phyloP scores from a whole-genome alignment of 371 early-diverging fungal species.

The Phascolomyces articulosus region DNA sequence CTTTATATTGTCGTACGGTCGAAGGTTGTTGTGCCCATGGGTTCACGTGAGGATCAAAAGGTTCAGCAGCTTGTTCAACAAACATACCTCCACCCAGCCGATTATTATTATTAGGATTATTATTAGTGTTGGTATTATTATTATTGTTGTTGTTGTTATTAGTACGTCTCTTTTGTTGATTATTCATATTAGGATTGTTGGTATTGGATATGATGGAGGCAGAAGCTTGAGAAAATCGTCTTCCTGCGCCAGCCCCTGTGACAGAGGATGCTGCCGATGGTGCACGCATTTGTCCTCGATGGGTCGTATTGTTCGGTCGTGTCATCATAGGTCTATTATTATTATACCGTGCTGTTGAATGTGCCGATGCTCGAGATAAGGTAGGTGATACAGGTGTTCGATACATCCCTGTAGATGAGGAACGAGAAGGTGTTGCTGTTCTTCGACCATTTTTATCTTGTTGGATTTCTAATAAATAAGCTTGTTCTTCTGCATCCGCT shows the following conservation, averaged over 20 bases:
- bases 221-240: conserved; percentile 12
- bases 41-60: conserved; percentile 36
- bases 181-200: neutral
- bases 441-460: conserved; percentile 2
- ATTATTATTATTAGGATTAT: neutral
- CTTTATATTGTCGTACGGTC: conserved; percentile 14
- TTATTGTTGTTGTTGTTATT: neutral
- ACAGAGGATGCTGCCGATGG: conserved; percentile 32
- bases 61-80: conserved; percentile 22
- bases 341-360: conserved; percentile 1
- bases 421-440: conserved; percentile 7
- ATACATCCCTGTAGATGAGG: conserved; percentile 6
- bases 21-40: conserved; percentile 39
- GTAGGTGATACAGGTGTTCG: neutral
- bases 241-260: conserved; percentile 8
- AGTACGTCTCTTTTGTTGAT: neutral
- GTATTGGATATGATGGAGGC: conserved; percentile 9
- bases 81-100: conserved; percentile 7
- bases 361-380: conserved; percentile 1
- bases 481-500: conserved; percentile 30
- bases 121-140: neutral
- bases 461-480: conserved; percentile 27
- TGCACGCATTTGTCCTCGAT: conserved; percentile 9
- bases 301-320: neutral
- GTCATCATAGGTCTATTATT: neutral